phyloP scores from a whole-genome alignment of 306 rosid genomes.

The Medicago arabica region DNA sequence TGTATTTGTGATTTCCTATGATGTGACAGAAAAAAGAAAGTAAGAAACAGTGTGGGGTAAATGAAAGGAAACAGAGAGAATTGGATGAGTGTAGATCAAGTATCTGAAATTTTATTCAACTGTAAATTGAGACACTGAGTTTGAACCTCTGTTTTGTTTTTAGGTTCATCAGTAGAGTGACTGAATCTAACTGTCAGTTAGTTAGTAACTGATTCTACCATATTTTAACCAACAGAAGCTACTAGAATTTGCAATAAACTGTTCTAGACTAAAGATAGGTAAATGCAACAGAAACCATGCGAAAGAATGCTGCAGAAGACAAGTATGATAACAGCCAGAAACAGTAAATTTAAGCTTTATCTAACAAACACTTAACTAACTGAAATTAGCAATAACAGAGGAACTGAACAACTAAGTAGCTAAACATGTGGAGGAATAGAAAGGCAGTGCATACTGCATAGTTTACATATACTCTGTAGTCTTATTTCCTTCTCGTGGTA shows the following conservation, averaged over 20 bases:
- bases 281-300: neutral
- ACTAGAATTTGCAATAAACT: conserved; percentile 2
- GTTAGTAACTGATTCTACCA: neutral
- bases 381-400: neutral
- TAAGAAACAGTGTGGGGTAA: neutral
- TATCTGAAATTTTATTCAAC: conserved; percentile 3
- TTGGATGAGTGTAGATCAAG: neutral
- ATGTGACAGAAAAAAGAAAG: conserved; percentile 1
- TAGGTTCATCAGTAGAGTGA: neutral
- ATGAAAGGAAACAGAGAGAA: conserved; percentile 4
- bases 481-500: no score
- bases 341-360: neutral
- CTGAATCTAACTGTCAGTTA: neutral
- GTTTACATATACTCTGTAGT: neutral
- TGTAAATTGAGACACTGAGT: neutral
- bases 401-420: neutral
- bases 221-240: neutral
- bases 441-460: neutral
- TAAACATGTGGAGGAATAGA: no score
- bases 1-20: neutral
- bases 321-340: conserved; percentile 5
- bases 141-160: neutral
- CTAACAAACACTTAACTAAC: neutral
- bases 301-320: neutral
- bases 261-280: neutral